Base-by-base conservation (phyloP, 257 asterid genomes). In the Gentiana macrophylla region DNA sequence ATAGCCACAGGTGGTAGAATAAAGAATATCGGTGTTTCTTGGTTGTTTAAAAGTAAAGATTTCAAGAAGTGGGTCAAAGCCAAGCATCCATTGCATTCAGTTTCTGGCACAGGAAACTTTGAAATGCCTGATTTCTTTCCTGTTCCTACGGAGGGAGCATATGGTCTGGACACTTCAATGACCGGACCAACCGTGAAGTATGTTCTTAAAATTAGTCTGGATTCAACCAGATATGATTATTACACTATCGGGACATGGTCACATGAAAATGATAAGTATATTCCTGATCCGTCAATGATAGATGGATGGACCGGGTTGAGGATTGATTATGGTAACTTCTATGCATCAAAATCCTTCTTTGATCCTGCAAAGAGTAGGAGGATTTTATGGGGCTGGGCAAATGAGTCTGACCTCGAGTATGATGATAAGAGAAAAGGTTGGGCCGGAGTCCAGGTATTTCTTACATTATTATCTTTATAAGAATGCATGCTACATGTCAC, bases 101-200 rank as follows among this genome's bases (percentile, higher is more conserved):
- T 12, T 0, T 41, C 35, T 0, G 64, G 74, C 2, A 79, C 86
- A 0, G 95, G 94, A 2, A 80, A 79, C 7, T 89, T 82, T 82
- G 95, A 89, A 34, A 85, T 95, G 9, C 94, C 94, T 0, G 95
- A 85, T 60, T 81, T 89, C 59, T 89, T 54, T 4, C 94, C 95
- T 0, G 82, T 89, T 0, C 45, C 80, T 1, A 38, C 62, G 35
- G 3, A 38, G 0, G 67, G 84, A 4, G 12, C 6, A 3, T 37
- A 70, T 1, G 94, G 94, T 3, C 50, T 82, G 57, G 87, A 84
- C 5, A 65, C 89, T 1, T 76, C 86, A 2, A 73, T n/a, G 3
- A 15, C 4, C 7, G 89, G 89, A 1, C 32, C 59, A 0, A 35
- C 45, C 3, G 71, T 76, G 51, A 86, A 53, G 59, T 86, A 86